These are phyloP conservation scores for Neonectria sp. DNA, from an alignment of 2,329 filamentous ascomycete species.

Conservation along the genomic window DNA sequence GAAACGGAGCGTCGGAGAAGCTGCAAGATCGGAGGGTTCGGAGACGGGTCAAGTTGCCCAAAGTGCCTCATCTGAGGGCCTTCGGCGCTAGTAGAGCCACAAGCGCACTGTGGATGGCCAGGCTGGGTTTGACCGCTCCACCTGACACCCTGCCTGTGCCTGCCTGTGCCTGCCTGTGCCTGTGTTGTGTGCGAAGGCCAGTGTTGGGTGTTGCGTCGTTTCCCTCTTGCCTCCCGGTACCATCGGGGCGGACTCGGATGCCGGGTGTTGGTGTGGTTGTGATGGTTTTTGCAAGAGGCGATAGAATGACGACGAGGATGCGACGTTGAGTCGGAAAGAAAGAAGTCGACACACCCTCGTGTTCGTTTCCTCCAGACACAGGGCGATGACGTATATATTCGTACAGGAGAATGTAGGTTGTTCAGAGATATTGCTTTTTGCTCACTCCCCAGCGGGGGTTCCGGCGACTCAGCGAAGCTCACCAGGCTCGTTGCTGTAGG, in stretches of 20 bases:
- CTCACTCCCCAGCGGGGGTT: neutral
- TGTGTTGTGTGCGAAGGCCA: neutral
- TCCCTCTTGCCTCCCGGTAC: constrained; percentile 1
- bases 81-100: constrained; percentile 8
- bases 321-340: neutral
- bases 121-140: constrained; percentile 13
- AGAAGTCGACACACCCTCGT: neutral
- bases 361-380: neutral
- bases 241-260: neutral
- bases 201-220: constrained; percentile 8
- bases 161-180: neutral
- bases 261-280: neutral
- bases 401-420: neutral
- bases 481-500: neutral
- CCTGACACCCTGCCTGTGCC: constrained; percentile 2
- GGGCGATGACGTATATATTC: constrained; percentile 23
- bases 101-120: constrained; percentile 13
- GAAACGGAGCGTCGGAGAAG: constrained; percentile 5
- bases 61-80: constrained; percentile 13
- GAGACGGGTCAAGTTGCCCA: neutral
- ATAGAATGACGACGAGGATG: constrained; percentile 1
- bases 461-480: neutral
- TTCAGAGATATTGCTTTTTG: constrained; percentile 16
- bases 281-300: neutral
- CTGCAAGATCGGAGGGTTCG: constrained; percentile 1